Evolutionary conservation across 768 basidiomycete species (phyloP), one percentile per base, ranked within the genome.

Genomic region (Dioszegia crocea): DNA sequence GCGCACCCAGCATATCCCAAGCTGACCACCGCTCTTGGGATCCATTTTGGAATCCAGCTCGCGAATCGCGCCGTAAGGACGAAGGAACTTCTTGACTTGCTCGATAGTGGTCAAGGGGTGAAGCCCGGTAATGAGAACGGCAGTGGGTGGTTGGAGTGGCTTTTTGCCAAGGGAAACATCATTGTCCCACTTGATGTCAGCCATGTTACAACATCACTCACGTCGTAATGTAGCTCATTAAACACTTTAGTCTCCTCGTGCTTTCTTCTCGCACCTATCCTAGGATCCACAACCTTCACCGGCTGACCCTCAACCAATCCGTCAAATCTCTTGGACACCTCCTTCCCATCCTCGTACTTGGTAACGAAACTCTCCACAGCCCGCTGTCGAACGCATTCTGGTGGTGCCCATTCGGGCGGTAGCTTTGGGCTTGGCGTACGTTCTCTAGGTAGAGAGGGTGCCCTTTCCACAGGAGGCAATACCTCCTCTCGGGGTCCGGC

Each of bases 1-100:
- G 63, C 83, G 84, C 62, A 97, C 82, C 70, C 84, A 84, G 40
- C 90, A 84, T 40, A 97, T 83, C 2, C 93, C 92, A 1, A 96
- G 82, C 1, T 86, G 83, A 48, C 84, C 86, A 2, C 91, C 92
- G n/a, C 85, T 89, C 50, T 82, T 81, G 57, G 82, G 82, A 77
- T 94, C 88, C 59, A 88, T 83, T 67, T 91, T 88, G 11, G 85
- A 82, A 57, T 92, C 89, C 57, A 89, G 85, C 2, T 84, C 82
- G 5, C 78, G 56, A 57, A 92, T 79, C 16, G 78, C 71, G 1
- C 91, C 92, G 68, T 87, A 81, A 9, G 78, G 60, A 4, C 80
- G 70, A 69, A 94, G 86, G 68, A 87, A 83, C 3, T 83, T 81
- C 23, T 84, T 82, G 53, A 96, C 83, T 38, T 83, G 79, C 31